Evolutionary conservation across 2,329 filamentous ascomycete genomes (phyloP), one percentile per base, ranked within the genome.

Genomic region (Furcasterigmium sp.): DNA sequence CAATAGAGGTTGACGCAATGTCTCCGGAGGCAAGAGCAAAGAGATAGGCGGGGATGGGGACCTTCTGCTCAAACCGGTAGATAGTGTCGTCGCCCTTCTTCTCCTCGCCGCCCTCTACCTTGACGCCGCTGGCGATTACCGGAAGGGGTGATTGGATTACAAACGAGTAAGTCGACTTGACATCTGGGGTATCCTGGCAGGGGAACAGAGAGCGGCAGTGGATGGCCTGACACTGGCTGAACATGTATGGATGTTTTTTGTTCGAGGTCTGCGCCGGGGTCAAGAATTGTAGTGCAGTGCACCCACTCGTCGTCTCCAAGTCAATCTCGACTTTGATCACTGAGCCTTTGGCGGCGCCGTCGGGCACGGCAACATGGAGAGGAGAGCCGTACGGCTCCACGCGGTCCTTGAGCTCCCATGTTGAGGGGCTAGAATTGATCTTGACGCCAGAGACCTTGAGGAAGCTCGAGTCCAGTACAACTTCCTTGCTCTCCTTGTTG

Each of bases 181-280:
- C 87, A 61, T 96, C 91, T 3, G 93, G 93, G 1, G 93, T 97
- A 60, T 98, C 93, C 69, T 97, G 91, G 66, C 91, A 97, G 7
- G 93, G 93, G 64, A 97, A 95, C 48, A 97, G 79, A 38, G 90
- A 95, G 47, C 93, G 83, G 35, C 88, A 89, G 58, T 97, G 91
- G 57, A 96, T 97, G 42, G 91, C 91, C 72, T 98, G 91, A 64
- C 91, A 95, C 70, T 97, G 93, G 36, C 88, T 94, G 71, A 97
- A 97, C 83, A 97, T 91, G 67, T 96, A 97, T 1, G 91, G 91
- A 53, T 94, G 86, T 65, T 90, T 93, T 71, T 90, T 91, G 76
- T 95, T 96, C 46, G 87, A 89, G 1, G 93, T 97, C 69, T 97
- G 93, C 25, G 85, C 85, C 2, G 90, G 89, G 1, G 87, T 91